Evolutionary conservation across 2,329 filamentous ascomycete species (phyloP), one percentile per base, ranked within the genome.

Genomic region (Nannizziopsis arthrosporioides): DNA sequence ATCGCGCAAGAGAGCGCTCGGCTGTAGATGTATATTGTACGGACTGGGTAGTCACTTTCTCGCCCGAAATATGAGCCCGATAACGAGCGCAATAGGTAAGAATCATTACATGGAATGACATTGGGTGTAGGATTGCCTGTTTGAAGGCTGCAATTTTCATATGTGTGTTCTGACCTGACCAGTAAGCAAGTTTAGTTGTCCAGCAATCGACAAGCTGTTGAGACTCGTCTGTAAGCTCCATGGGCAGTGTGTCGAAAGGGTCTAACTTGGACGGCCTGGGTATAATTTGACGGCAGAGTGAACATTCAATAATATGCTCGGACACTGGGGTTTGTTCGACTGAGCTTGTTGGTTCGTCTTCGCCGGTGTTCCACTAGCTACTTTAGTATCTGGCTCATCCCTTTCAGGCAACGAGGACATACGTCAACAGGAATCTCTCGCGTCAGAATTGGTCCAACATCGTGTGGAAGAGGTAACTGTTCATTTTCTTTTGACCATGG

Each of bases 101-200:
- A 6, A 69, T 55, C 18, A 62, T 55, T 9, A 63, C 57, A 46
- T 67, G 62, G 49, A 69, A 68, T 1, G 63, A 52, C 22, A 65
- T 54, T 7, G 60, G 61, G 51, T 66, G 57, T 17, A 50, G 52
- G 56, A 64, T 62, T 19, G 65, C 60, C 3, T 57, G 56, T 36
- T 57, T 59, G 48, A 67, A 68, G 6, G 65, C 59, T 8, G 57
- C 55, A 9, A 62, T 57, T 49, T 68, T 69, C 18, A 68, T 53
- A 32, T 63, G 56, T 19, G 53, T 47, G 46, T 68, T 68, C 47
- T 65, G 62, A 1, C 67, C 66, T 7, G 67, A 68, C 66, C 66
- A 69, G 48, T 68, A 68, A 0, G 59, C 58, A 42, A 68, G 55
- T 39, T 60, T 63, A 42, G 55, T 60, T 1, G 55, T 60, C 64